These are phyloP conservation scores for Fusarium chlamydosporum DNA, from an alignment of 2,329 filamentous ascomycete species.

Conservation along the genomic window DNA sequence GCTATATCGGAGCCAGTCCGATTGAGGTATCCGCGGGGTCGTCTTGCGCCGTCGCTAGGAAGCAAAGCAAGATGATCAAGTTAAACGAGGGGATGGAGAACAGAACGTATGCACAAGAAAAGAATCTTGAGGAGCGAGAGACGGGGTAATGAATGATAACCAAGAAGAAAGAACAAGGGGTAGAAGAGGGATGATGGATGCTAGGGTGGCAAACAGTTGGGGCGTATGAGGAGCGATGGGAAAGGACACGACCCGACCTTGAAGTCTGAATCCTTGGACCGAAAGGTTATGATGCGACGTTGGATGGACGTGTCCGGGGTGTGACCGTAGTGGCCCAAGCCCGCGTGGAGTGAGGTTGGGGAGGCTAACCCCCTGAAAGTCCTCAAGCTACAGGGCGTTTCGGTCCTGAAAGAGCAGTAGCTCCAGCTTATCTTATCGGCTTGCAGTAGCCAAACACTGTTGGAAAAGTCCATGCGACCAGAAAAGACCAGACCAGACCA, in stretches of 20 bases:
- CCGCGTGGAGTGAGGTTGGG: constrained; percentile 41
- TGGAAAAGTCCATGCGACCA: not conserved
- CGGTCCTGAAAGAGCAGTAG: constrained; percentile 35
- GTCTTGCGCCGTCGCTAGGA: constrained; percentile 32
- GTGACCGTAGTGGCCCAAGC: constrained; percentile 35
- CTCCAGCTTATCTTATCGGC: constrained; percentile 43
- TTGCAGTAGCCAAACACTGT: constrained; percentile 25
- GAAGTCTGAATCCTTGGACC: constrained; percentile 22
- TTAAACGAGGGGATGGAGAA: constrained; percentile 22
- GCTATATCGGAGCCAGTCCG: constrained; percentile 49
- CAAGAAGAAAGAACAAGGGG: constrained; percentile 40
- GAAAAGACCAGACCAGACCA: too few relatives aligned
- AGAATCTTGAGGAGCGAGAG: constrained; percentile 38
- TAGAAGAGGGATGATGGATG: constrained; percentile 43
- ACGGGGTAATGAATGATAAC: constrained; percentile 49
- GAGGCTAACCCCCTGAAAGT: constrained; percentile 29
- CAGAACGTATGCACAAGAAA: constrained; percentile 5
- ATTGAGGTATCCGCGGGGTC: constrained; percentile 27
- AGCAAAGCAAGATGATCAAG: constrained; percentile 11
- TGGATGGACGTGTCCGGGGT: constrained; percentile 25
- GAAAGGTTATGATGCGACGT: constrained; percentile 33
- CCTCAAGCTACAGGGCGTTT: constrained; percentile 37
- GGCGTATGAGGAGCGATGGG: constrained; percentile 30
- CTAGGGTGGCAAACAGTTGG: constrained; percentile 48
- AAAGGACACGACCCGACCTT: constrained; percentile 33